Conservation (phyloP, 805 yeast species). For the Sporopachydermia lactativora region DNA sequence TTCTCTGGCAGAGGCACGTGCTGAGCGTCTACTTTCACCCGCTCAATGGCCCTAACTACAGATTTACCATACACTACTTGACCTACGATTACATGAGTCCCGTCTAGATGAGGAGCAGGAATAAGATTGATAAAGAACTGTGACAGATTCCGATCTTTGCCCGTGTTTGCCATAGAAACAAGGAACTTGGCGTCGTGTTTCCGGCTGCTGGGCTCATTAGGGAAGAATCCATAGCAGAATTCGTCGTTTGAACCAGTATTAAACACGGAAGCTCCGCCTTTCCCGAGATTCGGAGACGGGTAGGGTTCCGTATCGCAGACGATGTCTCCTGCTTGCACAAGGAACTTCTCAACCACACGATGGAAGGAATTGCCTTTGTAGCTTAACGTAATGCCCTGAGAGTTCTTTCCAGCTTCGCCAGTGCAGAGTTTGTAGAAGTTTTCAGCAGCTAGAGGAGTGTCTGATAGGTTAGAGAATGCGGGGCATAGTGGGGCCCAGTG, state of each 20-base stretch:
- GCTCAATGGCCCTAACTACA: constrained; percentile 52
- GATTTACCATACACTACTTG: constrained; percentile 52
- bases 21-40: constrained; percentile 24
- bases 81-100: constrained; percentile 60
- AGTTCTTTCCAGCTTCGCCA: constrained; percentile 17
- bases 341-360: constrained; percentile 52
- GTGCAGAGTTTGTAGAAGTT: constrained; percentile 37
- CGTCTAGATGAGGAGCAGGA: constrained; percentile 51
- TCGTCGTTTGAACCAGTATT: constrained; percentile 16
- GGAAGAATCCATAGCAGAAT: constrained; percentile 4
- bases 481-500: no score
- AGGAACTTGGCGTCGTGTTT: constrained; percentile 29
- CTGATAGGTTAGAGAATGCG: no score
- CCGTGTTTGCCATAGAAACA: constrained; percentile 53
- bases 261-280: constrained; percentile 34
- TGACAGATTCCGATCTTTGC: constrained; percentile 37
- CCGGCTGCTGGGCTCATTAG: background rate
- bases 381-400: constrained; percentile 15
- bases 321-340: constrained; percentile 57
- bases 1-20: constrained; percentile 26
- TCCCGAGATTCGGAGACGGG: constrained; percentile 18
- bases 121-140: constrained; percentile 60
- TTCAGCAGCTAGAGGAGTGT: constrained; percentile 42
- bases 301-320: constrained; percentile 23
- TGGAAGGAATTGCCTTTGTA: constrained; percentile 39